Evolutionary conservation across 768 basidiomycete species (phyloP).

Genomic region (Boletales sp.): DNA sequence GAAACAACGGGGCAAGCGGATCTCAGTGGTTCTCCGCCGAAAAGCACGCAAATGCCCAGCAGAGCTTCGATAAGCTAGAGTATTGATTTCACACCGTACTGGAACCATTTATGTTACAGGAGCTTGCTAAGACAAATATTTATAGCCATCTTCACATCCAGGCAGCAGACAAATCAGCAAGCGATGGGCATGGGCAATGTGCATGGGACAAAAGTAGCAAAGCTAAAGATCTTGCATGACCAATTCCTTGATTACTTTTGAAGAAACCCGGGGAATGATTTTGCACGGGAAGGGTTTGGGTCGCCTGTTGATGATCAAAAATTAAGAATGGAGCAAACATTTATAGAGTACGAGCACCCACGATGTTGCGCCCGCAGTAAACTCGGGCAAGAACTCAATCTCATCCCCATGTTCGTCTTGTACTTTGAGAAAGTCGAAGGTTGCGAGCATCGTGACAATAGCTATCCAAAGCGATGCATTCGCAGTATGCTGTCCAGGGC

Average conservation of each 20-base stretch:
- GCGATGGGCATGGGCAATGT: background rate
- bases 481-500: slow-evolving; percentile 22
- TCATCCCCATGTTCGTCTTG: slow-evolving; percentile 21
- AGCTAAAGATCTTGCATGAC: slow-evolving; percentile 6
- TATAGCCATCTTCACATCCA: background rate
- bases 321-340: background rate
- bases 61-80: too few relatives aligned
- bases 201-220: background rate
- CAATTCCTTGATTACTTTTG: slow-evolving; percentile 7
- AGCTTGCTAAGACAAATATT: background rate
- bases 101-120: too few relatives aligned
- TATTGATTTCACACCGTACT: too few relatives aligned
- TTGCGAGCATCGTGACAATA: slow-evolving; percentile 20
- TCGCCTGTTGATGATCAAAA: slow-evolving; percentile 10
- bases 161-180: background rate
- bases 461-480: slow-evolving; percentile 26
- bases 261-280: slow-evolving; percentile 16
- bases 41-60: too few relatives aligned
- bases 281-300: slow-evolving; percentile 21
- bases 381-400: slow-evolving; percentile 23
- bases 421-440: slow-evolving; percentile 21
- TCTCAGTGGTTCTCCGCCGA: too few relatives aligned
- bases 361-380: slow-evolving; percentile 16
- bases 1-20: too few relatives aligned
- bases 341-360: slow-evolving; percentile 6